phyloP scores from a whole-genome alignment of 2,329 filamentous ascomycete genomes.

The Aspergillus texensis region DNA sequence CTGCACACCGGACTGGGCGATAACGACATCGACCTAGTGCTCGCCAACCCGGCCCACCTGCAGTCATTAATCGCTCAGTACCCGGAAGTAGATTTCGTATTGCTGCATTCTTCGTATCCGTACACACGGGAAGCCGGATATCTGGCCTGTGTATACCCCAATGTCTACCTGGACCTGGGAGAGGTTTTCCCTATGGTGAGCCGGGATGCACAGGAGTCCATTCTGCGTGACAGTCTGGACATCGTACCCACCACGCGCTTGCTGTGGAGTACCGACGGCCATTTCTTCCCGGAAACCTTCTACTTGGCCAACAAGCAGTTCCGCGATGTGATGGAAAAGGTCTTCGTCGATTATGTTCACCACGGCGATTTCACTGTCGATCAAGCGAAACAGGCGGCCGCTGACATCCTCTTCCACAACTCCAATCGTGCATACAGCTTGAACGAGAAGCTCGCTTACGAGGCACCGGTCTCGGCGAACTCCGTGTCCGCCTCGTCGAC shows the following conservation, averaged over 20 bases:
- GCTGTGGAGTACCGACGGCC: slow-evolving; percentile 78
- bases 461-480: slow-evolving; percentile 8
- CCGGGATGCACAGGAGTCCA: slow-evolving; percentile 71
- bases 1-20: slow-evolving; percentile 84
- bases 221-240: slow-evolving; percentile 74
- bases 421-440: slow-evolving; percentile 75
- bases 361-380: slow-evolving; percentile 62
- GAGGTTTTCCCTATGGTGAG: slow-evolving; percentile 81
- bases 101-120: slow-evolving; percentile 80
- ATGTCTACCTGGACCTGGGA: slow-evolving; percentile 81
- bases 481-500: slow-evolving; percentile 11
- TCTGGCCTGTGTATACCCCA: slow-evolving; percentile 73
- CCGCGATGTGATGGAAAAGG: slow-evolving; percentile 68
- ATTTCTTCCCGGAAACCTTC: slow-evolving; percentile 78
- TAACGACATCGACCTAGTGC: slow-evolving; percentile 71
- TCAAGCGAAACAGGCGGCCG: slow-evolving; percentile 66
- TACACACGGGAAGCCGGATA: slow-evolving; percentile 79
- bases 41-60: slow-evolving; percentile 73
- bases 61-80: slow-evolving; percentile 73
- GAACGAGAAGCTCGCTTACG: slow-evolving; percentile 37
- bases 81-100: slow-evolving; percentile 70
- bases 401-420: slow-evolving; percentile 74
- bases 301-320: slow-evolving; percentile 73
- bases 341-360: slow-evolving; percentile 68
- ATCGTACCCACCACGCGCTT: slow-evolving; percentile 74